These are phyloP conservation scores for Ganoderma boninense DNA, from an alignment of 1,284 basidiomycete genomes.

Conservation along the genomic window DNA sequence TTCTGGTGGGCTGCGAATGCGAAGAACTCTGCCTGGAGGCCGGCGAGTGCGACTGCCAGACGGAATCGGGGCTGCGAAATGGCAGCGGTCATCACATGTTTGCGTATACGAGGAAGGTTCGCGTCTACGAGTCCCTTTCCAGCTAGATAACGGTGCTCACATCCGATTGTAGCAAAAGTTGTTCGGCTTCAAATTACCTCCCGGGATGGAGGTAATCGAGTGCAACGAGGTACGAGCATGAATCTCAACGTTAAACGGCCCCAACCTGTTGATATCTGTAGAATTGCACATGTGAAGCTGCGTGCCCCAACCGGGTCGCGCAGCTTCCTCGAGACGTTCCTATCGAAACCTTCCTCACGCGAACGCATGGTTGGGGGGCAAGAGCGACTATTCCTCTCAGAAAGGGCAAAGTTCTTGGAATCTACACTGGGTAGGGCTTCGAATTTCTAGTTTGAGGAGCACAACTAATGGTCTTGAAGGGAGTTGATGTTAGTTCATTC, in stretches of 20 bases:
- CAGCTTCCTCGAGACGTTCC: constrained; percentile 46
- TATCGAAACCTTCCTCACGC: constrained; percentile 48
- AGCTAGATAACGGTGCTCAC: not conserved
- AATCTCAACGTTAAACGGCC: not conserved
- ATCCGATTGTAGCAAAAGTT: constrained; percentile 48
- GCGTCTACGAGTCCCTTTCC: no score
- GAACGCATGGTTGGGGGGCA: constrained; percentile 47
- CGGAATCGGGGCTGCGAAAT: constrained; percentile 38
- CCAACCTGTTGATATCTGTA: constrained; percentile 7
- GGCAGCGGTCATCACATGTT: constrained; percentile 35
- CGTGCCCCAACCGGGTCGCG: constrained; percentile 47
- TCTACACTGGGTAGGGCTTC: constrained; percentile 65
- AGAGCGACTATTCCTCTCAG: constrained; percentile 46
- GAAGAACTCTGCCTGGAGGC: constrained; percentile 36
- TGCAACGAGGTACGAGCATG: constrained; percentile 62
- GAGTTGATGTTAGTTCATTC: constrained; percentile 37
- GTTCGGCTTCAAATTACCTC: constrained; percentile 54
- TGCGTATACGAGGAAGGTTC: constrained; percentile 52
- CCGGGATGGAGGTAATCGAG: constrained; percentile 59
- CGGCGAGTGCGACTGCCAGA: constrained; percentile 44
- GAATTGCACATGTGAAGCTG: constrained; percentile 36
- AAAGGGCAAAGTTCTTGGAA: constrained; percentile 64
- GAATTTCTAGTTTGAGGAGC: not conserved
- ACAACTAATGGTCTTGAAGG: constrained; percentile 22
- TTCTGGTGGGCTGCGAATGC: constrained; percentile 45